Conservation (phyloP, 129 eudicot species). For the Arctium lappa region DNA sequence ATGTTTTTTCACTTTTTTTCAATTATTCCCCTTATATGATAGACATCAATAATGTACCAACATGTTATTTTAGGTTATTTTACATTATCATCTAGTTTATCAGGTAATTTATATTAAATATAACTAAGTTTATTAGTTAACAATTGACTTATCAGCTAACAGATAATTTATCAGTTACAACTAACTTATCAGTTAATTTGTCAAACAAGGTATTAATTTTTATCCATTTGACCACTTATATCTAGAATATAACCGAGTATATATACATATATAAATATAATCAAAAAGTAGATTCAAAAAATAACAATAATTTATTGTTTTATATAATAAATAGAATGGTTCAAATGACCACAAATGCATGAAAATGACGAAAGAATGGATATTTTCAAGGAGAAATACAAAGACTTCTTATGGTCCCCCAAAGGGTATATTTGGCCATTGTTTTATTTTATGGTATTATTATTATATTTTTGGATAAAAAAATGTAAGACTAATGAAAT, state of each 20-base stretch:
- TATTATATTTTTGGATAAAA: too few species aligned
- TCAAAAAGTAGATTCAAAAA: not conserved
- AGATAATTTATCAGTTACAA: not conserved
- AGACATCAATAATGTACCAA: too few species aligned
- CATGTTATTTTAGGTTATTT: not conserved
- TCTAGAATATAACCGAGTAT: not conserved
- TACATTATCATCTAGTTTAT: too few species aligned
- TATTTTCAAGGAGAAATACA: not conserved
- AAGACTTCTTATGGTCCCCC: not conserved
- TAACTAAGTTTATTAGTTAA: too few species aligned
- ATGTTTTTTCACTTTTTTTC: not conserved
- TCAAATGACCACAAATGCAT: not conserved
- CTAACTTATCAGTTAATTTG: too few species aligned
- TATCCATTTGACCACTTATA: not conserved
- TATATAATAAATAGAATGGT: not conserved
- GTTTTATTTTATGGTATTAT: not conserved
- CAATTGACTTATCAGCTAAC: not conserved
- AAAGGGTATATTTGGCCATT: not conserved
- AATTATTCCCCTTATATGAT: not conserved
- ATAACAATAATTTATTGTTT: not conserved
- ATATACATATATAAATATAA: not conserved
- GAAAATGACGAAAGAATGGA: not conserved
- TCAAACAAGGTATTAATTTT: too few species aligned
- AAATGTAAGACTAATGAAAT: not conserved
- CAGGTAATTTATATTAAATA: too few species aligned